These are phyloP conservation scores for Linum trigynum DNA, from an alignment of 345 rosid species.

Conservation along the genomic window DNA sequence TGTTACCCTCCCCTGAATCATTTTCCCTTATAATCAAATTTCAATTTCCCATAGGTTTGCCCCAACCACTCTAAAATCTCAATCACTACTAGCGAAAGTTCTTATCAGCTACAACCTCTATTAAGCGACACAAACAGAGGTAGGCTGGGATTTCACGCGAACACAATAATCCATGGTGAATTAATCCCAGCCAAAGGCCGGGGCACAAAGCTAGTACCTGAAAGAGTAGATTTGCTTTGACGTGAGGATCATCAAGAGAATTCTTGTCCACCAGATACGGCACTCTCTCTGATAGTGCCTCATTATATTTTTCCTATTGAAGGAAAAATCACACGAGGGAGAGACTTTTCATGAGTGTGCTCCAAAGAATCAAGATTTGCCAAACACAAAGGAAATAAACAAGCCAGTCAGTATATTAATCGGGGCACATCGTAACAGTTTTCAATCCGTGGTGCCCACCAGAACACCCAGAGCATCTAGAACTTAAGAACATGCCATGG, in stretches of 20 bases:
- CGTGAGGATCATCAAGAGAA: conserved; percentile 87
- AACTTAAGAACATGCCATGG: neutral
- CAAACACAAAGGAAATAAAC: neutral
- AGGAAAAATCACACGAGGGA: neutral
- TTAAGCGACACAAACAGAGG: too few relatives aligned
- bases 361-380: neutral
- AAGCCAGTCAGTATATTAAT: neutral
- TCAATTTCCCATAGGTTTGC: too few relatives aligned
- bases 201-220: conserved; percentile 37
- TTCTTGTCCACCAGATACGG: conserved; percentile 61
- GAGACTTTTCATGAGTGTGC: too few relatives aligned
- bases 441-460: neutral
- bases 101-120: too few relatives aligned
- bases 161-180: too few relatives aligned
- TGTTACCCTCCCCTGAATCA: too few relatives aligned
- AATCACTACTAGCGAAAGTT: too few relatives aligned
- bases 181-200: too few relatives aligned
- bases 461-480: neutral
- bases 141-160: too few relatives aligned
- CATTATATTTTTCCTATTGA: conserved; percentile 68
- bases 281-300: conserved; percentile 61
- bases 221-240: conserved; percentile 78
- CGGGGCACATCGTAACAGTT: neutral
- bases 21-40: too few relatives aligned
- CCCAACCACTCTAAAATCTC: too few relatives aligned